Percentiles rank a stretch among this genome's conserved stretches.
Conservation (phyloP, 2,329 filamentous ascomycete genomes). For the Neonectria sp. region DNA sequence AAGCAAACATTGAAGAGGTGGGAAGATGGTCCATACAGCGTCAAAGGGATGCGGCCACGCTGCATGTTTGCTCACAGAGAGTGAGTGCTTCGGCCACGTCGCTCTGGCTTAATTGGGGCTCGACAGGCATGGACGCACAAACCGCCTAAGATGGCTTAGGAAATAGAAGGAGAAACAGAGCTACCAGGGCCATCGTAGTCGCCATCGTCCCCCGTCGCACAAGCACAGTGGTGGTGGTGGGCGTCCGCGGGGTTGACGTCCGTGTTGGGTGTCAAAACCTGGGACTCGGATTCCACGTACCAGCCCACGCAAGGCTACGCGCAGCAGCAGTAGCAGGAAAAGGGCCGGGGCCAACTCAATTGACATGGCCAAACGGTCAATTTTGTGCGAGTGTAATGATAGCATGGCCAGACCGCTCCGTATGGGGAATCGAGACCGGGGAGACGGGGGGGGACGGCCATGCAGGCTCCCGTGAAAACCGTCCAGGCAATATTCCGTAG, state of each 20-base stretch:
- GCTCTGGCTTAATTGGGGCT: neutral
- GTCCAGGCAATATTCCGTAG: neutral
- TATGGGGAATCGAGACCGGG: neutral
- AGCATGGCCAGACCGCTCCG: slow-evolving; percentile 28
- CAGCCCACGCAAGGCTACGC: slow-evolving; percentile 12
- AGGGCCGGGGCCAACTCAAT: slow-evolving; percentile 15
- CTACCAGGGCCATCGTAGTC: neutral
- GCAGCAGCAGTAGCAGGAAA: slow-evolving; percentile 15
- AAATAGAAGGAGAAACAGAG: neutral
- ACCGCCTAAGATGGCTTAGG: neutral
- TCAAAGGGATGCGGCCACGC: neutral
- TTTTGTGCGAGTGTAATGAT: slow-evolving; percentile 38
- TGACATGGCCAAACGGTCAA: slow-evolving; percentile 26
- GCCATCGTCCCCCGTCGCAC: slow-evolving; percentile 8
- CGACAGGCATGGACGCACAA: slow-evolving; percentile 6
- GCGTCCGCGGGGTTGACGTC: slow-evolving; percentile 15
- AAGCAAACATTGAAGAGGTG: slow-evolving; percentile 23
- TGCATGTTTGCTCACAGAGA: slow-evolving; percentile 17
- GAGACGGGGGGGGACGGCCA: neutral
- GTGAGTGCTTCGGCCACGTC: slow-evolving; percentile 6
- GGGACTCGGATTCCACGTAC: slow-evolving; percentile 16
- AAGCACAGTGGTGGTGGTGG: slow-evolving; percentile 8
- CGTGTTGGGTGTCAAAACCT: slow-evolving; percentile 19
- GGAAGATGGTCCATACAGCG: neutral
- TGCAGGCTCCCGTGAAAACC: slow-evolving; percentile 7